Base-by-base conservation (phyloP, 257 asterid genomes). In the Nicotiana benthamiana region DNA sequence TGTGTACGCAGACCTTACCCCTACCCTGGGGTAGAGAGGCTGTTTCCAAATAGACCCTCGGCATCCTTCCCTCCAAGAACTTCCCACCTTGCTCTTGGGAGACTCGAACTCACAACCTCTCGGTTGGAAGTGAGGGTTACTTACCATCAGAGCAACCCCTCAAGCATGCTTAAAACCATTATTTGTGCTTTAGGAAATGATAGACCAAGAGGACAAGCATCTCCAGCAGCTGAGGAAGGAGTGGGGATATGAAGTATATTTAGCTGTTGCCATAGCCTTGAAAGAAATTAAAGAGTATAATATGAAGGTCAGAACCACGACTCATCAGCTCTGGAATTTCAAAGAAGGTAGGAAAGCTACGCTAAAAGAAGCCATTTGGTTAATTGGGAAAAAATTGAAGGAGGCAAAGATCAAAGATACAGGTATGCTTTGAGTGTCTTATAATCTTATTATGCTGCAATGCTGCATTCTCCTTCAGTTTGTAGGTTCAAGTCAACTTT, bases 401-500 rank as follows among this genome's bases (percentile, higher is more conserved):
- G 59, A 70, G 77, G 59, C 57, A 70, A 43, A 43, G 77, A 70
- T 70, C 59, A 70, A 70, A 70, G 77, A 70, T 70, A 43, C 77
- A 22, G 77, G 77, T 70, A 48, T 40, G 59, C 36, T 43, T 28
- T 70, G 17, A 20, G 11, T 70, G 22, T 43, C 77, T 70, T 43
- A 1, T 20, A 70, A 34, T 22, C 57, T 12, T 68, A 40, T 20
- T 36, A 12, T 68, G 53, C 27, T 11, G 32, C 76, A 68, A 40
- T 36, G 9, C 16, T 68, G 32, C 20, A 40, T 67, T 67, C 28
- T 68, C 32, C 77, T 68, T 68, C 77, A 40, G 57, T 20, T 68
- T 68, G 77, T 40, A 68, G 77, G 57, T 40, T 68, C 57, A 20
- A 68, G 32, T 40, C 77, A 68, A 11, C 9, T 52, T 40, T 68